Evolutionary conservation across 2,329 filamentous ascomycete species (phyloP).

Genomic region (Didymella arachidicola): DNA sequence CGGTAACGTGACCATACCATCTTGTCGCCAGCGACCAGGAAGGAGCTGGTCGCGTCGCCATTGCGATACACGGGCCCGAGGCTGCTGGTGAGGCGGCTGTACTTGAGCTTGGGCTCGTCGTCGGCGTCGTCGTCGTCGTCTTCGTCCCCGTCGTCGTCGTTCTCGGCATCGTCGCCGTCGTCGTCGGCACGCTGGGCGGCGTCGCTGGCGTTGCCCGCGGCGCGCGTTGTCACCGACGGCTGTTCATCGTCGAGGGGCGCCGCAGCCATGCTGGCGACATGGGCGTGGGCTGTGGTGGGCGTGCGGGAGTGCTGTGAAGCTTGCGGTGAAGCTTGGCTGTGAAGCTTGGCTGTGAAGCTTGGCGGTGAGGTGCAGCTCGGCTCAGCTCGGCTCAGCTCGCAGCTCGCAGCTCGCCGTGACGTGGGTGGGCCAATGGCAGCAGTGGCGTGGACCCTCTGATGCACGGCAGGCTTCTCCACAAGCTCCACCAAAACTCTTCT

Average conservation of each 20-base stretch:
- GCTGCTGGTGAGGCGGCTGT: constrained; percentile 82
- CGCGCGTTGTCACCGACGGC: constrained; percentile 15
- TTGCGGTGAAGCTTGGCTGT: constrained; percentile 33
- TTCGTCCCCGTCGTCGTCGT: constrained; percentile 54
- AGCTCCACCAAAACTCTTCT: constrained; percentile 15
- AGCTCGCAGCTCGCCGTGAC: constrained; percentile 35
- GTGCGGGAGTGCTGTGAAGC: constrained; percentile 28
- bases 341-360: too few relatives aligned
- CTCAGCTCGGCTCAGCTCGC: too few relatives aligned
- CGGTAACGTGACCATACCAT: constrained; percentile 69
- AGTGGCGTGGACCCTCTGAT: constrained; percentile 17
- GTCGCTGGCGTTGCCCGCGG: constrained; percentile 10
- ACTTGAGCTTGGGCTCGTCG: constrained; percentile 94
- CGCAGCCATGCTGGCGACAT: constrained; percentile 54
- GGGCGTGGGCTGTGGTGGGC: constrained; percentile 38
- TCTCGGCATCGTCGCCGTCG: constrained; percentile 16
- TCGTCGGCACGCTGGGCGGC: constrained; percentile 15
- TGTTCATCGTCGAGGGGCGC: constrained; percentile 43
- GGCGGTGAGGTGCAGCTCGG: too few relatives aligned
- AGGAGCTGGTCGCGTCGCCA: constrained; percentile 91
- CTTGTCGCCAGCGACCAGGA: constrained; percentile 92
- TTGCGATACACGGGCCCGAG: constrained; percentile 86
- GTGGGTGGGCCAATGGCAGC: constrained; percentile 18
- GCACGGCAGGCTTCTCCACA: constrained; percentile 17
- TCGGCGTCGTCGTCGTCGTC: constrained; percentile 82